Evolutionary conservation across 768 basidiomycete species (phyloP), one percentile per base, ranked within the genome.

Genomic region (Tulasnella sp.): DNA sequence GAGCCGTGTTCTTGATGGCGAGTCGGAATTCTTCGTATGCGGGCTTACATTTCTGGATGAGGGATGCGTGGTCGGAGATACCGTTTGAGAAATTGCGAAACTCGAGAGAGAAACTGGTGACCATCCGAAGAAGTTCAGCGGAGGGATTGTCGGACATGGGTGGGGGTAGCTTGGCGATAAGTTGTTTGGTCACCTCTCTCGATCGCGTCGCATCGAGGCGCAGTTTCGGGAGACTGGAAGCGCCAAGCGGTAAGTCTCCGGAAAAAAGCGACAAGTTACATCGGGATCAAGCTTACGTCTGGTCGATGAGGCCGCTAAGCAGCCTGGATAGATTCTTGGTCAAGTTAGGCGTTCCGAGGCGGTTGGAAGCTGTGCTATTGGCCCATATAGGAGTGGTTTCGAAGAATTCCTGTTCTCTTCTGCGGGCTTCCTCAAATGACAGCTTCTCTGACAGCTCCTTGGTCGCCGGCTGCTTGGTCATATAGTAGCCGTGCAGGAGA

Each of bases 401-500:
- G 63, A 85, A 84, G 61, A 76, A 83, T 0, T 69, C 57, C 4
- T 71, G 66, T 17, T 71, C 75, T 0, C 61, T 46, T n/a, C 55
- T 60, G n/a, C 75, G 67, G 3, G 73, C 70, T 6, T 67, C 62
- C 8, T 60, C 61, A 14, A 70, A 70, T 0, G 73, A 66, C 9
- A 75, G 64, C 3, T 65, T 64, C 35, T 64, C 61, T 12, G 63
- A 58, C 0, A 84, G 77, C 56, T 82, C 84, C 48, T 81, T 75
- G 0, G 61, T 39, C 1, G 70, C 68, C 0, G 80, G 79, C 7
- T 82, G 77, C 40, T 80, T 79, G 27, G 83, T 79, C 17, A 79
- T 81, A 54, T 78, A 83, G 58, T 83, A 84, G 6, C 83, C 77
- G 51, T 79, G 79, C 35, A 63, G 72, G 57, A 84, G 67, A 14